These are phyloP conservation scores for Mangifera indica DNA, from an alignment of 345 rosid species.

Conservation along the genomic window DNA sequence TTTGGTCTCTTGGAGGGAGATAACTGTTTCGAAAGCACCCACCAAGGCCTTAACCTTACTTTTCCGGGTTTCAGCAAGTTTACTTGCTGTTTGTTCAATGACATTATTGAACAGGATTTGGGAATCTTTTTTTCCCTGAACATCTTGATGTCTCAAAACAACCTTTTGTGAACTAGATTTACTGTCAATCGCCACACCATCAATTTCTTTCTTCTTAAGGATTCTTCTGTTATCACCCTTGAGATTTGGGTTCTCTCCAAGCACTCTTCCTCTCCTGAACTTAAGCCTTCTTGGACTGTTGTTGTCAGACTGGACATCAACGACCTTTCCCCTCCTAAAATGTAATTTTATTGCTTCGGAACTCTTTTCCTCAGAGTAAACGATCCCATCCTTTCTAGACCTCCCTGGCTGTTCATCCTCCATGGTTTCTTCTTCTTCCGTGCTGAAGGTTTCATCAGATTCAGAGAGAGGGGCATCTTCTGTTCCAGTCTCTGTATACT, in stretches of 20 bases:
- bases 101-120: conserved; percentile 69
- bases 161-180: conserved; percentile 43
- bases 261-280: conserved; percentile 55
- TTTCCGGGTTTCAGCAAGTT: conserved; percentile 74
- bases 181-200: conserved; percentile 24
- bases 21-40: conserved; percentile 93
- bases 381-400: conserved; percentile 26
- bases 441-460: conserved; percentile 28
- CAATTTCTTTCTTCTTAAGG: conserved; percentile 43
- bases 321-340: conserved; percentile 62
- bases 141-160: conserved; percentile 69
- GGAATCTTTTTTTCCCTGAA: conserved; percentile 53
- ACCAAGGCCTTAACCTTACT: conserved; percentile 96
- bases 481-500: conserved; percentile 30
- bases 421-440: conserved; percentile 25
- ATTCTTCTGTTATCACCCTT: conserved; percentile 40
- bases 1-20: conserved; percentile 68
- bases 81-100: conserved; percentile 92
- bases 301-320: conserved; percentile 49
- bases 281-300: conserved; percentile 62
- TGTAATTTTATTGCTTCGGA: conserved; percentile 42
- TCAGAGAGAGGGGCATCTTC: conserved; percentile 45
- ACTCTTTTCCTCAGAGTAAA: conserved; percentile 30
- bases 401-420: conserved; percentile 27
- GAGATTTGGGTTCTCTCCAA: conserved; percentile 34